phyloP scores from a whole-genome alignment of 2,329 filamentous ascomycete species.

The Xylaria polymorpha region DNA sequence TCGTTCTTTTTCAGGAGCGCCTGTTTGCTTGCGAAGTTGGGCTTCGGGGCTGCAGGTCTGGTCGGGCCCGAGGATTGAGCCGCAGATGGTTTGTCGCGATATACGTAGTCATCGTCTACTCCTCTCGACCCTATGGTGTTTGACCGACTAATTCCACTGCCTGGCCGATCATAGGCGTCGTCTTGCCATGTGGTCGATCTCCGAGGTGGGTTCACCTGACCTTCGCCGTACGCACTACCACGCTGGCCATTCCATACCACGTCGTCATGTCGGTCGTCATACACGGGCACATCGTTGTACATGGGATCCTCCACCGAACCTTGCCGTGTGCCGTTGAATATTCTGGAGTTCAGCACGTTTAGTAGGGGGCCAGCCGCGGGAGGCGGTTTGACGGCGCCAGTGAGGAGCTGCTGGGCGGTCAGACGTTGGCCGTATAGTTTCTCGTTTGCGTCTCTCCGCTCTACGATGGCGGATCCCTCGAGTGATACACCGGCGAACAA shows the following conservation, averaged over 20 bases:
- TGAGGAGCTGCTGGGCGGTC: conserved; percentile 84
- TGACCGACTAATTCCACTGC: conserved; percentile 58
- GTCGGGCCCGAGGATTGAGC: conserved; percentile 72
- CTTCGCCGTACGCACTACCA: conserved; percentile 70
- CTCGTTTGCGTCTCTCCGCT: conserved; percentile 95
- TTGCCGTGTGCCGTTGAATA: conserved; percentile 76
- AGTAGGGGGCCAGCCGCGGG: conserved; percentile 86
- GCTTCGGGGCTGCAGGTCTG: conserved; percentile 88
- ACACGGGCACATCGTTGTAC: conserved; percentile 95
- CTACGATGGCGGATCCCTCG: conserved; percentile 92
- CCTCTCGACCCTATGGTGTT: conserved; percentile 61
- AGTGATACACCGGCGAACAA: conserved; percentile 95
- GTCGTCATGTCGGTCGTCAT: conserved; percentile 84
- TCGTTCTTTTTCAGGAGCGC: conserved; percentile 75
- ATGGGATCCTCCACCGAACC: conserved; percentile 65
- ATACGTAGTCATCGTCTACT: conserved; percentile 61
- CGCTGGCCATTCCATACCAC: conserved; percentile 83
- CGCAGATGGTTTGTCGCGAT: conserved; percentile 46
- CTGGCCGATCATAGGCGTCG: conserved; percentile 75
- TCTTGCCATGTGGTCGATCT: conserved; percentile 80
- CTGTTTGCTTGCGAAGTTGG: conserved; percentile 75
- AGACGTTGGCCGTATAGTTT: conserved; percentile 89
- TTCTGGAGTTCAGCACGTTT: conserved; percentile 83
- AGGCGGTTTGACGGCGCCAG: conserved; percentile 80
- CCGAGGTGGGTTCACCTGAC: conserved; percentile 56